These are phyloP conservation scores for Paramecium octaurelia DNA, from an alignment of 73 alveolate genomes.

Conservation along the genomic window DNA sequence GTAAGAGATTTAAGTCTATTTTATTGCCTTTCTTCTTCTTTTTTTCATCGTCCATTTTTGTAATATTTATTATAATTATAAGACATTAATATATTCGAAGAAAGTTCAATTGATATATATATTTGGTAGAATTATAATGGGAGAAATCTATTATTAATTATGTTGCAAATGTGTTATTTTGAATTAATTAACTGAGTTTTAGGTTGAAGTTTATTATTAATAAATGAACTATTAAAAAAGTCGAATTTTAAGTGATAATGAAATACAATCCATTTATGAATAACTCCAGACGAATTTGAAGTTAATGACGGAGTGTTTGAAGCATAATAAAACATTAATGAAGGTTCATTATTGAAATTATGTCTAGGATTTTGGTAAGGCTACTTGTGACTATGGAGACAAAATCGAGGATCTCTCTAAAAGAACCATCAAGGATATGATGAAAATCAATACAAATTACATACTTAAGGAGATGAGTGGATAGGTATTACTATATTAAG, in stretches of 20 bases:
- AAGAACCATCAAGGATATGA: slow-evolving; percentile 1
- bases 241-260: not conserved
- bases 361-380: not conserved
- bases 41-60: slow-evolving; percentile 14
- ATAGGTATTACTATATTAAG: not conserved
- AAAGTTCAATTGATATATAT: too few relatives aligned
- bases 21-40: not conserved
- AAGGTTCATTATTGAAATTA: not conserved
- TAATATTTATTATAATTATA: not conserved
- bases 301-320: not conserved
- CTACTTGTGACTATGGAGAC: not conserved
- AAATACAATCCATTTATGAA: not conserved
- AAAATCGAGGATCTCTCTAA: not conserved
- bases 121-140: too few relatives aligned
- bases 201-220: not conserved
- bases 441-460: not conserved
- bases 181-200: not conserved
- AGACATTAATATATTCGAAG: not conserved
- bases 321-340: not conserved
- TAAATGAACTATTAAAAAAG: not conserved
- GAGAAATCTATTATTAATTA: not conserved
- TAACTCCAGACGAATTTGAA: not conserved
- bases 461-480: not conserved
- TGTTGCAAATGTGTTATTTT: not conserved
- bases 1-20: not conserved